These are phyloP conservation scores for Paulownia fortunei DNA, from an alignment of 257 asterid genomes.

Conservation along the genomic window DNA sequence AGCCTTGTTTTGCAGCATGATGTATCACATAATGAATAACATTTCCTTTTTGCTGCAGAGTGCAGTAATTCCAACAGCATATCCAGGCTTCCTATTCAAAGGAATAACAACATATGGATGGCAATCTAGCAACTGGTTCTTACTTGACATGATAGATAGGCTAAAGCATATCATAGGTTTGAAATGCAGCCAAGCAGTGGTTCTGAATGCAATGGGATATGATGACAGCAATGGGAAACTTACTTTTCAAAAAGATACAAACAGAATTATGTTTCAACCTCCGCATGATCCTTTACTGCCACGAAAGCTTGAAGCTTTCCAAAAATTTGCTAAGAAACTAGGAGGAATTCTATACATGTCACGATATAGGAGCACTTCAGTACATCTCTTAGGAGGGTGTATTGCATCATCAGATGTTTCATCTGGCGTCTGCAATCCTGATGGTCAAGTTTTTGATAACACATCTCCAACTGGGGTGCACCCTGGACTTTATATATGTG, in stretches of 20 bases:
- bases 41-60: conserved; percentile 36
- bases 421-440: conserved; percentile 52
- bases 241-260: conserved; percentile 38
- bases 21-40: background rate
- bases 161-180: conserved; percentile 32
- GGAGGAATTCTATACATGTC: conserved; percentile 64
- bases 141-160: conserved; percentile 33
- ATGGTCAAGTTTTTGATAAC: conserved; percentile 57
- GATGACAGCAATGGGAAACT: conserved; percentile 53
- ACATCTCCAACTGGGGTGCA: conserved; percentile 42
- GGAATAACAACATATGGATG: conserved; percentile 50
- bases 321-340: conserved; percentile 50
- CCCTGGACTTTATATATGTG: conserved; percentile 56
- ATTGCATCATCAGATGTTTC: conserved; percentile 48
- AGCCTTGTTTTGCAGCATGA: background rate
- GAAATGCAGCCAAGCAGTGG: conserved; percentile 36
- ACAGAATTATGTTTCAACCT: conserved; percentile 38
- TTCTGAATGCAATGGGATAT: conserved; percentile 56
- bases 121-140: conserved; percentile 34
- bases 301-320: conserved; percentile 46
- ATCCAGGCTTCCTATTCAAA: conserved; percentile 49
- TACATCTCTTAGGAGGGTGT: conserved; percentile 68
- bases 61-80: conserved; percentile 56
- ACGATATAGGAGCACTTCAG: conserved; percentile 52
- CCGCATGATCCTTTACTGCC: conserved; percentile 58